Base-by-base conservation (phyloP, 2,329 filamentous ascomycete genomes). In the Canariomyces notabilis region DNA sequence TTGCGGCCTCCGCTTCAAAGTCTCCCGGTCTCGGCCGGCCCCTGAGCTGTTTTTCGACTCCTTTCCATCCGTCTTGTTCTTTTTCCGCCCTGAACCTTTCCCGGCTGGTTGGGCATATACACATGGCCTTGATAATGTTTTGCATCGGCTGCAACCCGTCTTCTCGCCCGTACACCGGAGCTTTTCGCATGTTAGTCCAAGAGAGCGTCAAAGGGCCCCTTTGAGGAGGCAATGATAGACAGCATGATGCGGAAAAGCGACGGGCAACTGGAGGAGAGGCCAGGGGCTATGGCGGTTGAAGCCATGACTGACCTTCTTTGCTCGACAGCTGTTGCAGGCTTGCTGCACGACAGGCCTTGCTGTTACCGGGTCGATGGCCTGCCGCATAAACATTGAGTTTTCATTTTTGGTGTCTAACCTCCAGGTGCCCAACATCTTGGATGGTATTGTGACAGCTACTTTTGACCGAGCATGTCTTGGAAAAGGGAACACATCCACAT, bases 311-410 rank as follows among this genome's bases (percentile, higher is more conserved):
- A 46, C 43, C 37, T 46, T 50, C 15, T 46, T 46, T 20, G 23
- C 34, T 5, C 48, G 48, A 23, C 48, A 46, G 40, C 31, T 50
- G 19, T 50, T 46, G 37, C 48, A 50, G 34, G 43, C 48, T 43
- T 46, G 37, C 15, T 46, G 48, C 18, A 46, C 43, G 12, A 46
- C 29, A 5, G 48, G 43, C n/a, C 43, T 33, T 34, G 43, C 36
- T 14, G 42, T 50, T 4, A 40, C 37, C 37, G 43, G 43, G 18
- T 46, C 43, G 37, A 46, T 38, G 31, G 43, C 29, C n/a, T 46
- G 43, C 14, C 29, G 43, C 19, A 36, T 46, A 15, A 46, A 38
- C 20, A 29, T 16, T 8, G 42, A 20, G 38, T 39, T 19, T 18
- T 50, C 48, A n/a, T 36, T 37, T 15, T 50, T 46, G 22, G 29